Evolutionary conservation across 2,329 filamentous ascomycete genomes (phyloP).

Genomic region (Fusarium sp.): DNA sequence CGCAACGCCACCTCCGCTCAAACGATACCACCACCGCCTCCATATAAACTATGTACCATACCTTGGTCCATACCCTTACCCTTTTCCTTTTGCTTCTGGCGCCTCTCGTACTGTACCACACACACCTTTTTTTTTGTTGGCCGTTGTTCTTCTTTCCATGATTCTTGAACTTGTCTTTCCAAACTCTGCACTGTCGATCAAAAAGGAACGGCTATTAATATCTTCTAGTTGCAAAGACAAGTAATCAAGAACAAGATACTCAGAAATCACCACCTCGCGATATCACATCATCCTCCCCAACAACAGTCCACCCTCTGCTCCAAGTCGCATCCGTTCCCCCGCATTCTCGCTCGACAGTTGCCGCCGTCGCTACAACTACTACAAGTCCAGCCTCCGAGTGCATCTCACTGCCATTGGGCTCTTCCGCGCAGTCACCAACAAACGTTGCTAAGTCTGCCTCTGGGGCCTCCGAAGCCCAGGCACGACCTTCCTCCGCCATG

Average conservation of each 20-base stretch:
- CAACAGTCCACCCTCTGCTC: slow-evolving; percentile 40
- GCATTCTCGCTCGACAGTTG: slow-evolving; percentile 40
- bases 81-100: slow-evolving; percentile 11
- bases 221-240: slow-evolving; percentile 24
- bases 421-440: slow-evolving; percentile 15
- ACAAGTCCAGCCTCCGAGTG: slow-evolving; percentile 29
- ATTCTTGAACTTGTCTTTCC: slow-evolving; percentile 6
- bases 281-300: slow-evolving; percentile 39
- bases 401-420: slow-evolving; percentile 17
- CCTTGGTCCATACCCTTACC: not conserved
- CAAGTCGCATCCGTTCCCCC: slow-evolving; percentile 37
- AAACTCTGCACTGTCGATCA: slow-evolving; percentile 12
- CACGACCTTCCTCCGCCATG: slow-evolving; percentile 54
- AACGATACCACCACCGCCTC: slow-evolving; percentile 40
- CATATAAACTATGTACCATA: slow-evolving; percentile 29
- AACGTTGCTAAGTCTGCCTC: slow-evolving; percentile 25
- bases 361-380: slow-evolving; percentile 34
- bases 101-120: slow-evolving; percentile 26
- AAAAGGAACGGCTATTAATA: slow-evolving; percentile 12
- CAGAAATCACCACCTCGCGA: slow-evolving; percentile 24
- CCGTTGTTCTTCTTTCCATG: slow-evolving; percentile 5
- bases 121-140: slow-evolving; percentile 19
- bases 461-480: slow-evolving; percentile 37
- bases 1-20: slow-evolving; percentile 45
- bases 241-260: slow-evolving; percentile 15